These are phyloP conservation scores for Pseudoneurospora amorphoporcata DNA, from an alignment of 495 filamentous ascomycete genomes.

Conservation along the genomic window DNA sequence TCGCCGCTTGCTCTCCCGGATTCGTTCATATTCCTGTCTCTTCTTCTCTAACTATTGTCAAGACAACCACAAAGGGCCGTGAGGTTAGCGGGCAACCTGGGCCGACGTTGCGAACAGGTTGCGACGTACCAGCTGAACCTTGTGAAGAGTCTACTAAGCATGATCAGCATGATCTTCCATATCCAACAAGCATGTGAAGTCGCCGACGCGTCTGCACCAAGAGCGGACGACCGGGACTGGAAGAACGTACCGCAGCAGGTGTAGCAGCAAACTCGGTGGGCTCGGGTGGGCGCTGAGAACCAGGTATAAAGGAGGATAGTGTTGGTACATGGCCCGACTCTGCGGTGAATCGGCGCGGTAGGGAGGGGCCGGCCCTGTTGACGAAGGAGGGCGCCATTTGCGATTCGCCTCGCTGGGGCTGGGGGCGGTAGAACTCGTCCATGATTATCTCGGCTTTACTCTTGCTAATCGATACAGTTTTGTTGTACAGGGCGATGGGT, in stretches of 20 bases:
- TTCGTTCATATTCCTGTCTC: slow-evolving; percentile 71
- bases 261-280: slow-evolving; percentile 33
- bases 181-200: background rate
- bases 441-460: slow-evolving; percentile 26
- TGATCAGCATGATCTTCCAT: slow-evolving; percentile 1
- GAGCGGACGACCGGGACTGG: background rate
- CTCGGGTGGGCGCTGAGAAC: slow-evolving; percentile 27
- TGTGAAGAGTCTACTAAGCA: slow-evolving; percentile 38
- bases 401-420: slow-evolving; percentile 59
- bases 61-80: background rate
- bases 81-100: slow-evolving; percentile 6
- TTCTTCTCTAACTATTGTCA: slow-evolving; percentile 76
- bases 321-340: slow-evolving; percentile 79
- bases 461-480: slow-evolving; percentile 28
- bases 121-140: slow-evolving; percentile 49
- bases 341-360: slow-evolving; percentile 87
- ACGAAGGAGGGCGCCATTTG: slow-evolving; percentile 56
- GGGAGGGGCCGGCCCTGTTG: slow-evolving; percentile 50
- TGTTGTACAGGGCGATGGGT: slow-evolving; percentile 37
- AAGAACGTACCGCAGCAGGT: slow-evolving; percentile 25
- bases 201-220: background rate
- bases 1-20: slow-evolving; percentile 72
- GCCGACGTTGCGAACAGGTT: background rate
- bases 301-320: slow-evolving; percentile 55
- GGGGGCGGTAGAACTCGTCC: slow-evolving; percentile 56